phyloP scores from a whole-genome alignment of 345 rosid genomes.

The Moricandia arvensis region DNA sequence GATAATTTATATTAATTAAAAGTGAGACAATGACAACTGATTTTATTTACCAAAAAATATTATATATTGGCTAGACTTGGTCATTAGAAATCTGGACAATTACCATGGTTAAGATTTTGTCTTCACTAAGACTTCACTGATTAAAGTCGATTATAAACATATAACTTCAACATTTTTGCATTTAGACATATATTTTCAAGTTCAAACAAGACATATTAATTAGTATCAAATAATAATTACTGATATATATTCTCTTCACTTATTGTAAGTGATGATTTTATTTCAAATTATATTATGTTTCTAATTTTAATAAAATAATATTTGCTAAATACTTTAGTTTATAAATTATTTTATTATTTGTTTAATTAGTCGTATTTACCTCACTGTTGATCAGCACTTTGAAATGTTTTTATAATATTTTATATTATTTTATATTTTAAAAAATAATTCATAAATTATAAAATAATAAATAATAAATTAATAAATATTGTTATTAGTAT shows the following conservation, averaged over 20 bases:
- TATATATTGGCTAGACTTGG: background rate
- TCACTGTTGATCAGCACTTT: background rate
- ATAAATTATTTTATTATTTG: no score
- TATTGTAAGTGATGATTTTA: background rate
- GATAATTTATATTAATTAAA: slow-evolving; percentile 15
- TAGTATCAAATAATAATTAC: background rate
- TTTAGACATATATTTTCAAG: background rate
- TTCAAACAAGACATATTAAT: background rate
- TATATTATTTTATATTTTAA: no score
- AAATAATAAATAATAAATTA: no score
- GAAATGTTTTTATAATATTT: no score
- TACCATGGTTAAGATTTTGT: background rate
- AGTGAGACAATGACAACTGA: no score
- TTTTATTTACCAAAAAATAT: background rate
- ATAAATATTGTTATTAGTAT: no score
- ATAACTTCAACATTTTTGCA: background rate
- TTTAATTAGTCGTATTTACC: background rate
- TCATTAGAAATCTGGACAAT: background rate
- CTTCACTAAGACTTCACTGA: background rate
- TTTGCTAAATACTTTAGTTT: background rate
- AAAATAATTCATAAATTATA: no score
- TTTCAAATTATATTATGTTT: background rate
- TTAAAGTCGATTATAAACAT: background rate
- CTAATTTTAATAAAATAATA: background rate
- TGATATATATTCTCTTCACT: background rate